Conservation (phyloP, 2,329 filamentous ascomycete species). For the Mycosphaerella sp. region DNA sequence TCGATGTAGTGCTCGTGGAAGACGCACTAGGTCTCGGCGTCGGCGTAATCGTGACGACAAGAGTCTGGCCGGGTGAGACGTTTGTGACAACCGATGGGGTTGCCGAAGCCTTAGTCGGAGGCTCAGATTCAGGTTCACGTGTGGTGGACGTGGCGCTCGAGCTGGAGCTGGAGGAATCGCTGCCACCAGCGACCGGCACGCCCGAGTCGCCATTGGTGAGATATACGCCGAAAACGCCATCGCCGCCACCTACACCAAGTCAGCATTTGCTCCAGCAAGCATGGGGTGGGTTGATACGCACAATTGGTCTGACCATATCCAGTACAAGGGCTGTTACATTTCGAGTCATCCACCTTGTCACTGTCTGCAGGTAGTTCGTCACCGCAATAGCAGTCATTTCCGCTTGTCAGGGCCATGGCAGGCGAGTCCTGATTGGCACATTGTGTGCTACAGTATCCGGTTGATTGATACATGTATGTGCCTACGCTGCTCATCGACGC, state of each 20-base stretch:
- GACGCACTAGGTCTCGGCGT: constrained; percentile 35
- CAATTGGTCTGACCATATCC: constrained; percentile 13
- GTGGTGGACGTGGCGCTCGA: too few species aligned
- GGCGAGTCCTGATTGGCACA: constrained; percentile 45
- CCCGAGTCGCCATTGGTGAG: constrained; percentile 35
- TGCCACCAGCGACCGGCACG: background rate
- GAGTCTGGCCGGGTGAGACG: constrained; percentile 31
- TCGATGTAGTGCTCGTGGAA: constrained; percentile 41
- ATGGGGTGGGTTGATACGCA: constrained; percentile 5
- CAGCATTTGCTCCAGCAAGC: constrained; percentile 1
- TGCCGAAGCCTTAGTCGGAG: constrained; percentile 15
- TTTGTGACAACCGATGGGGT: constrained; percentile 28
- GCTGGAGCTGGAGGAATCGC: constrained; percentile 1
- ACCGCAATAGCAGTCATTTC: constrained; percentile 69
- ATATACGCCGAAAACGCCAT: constrained; percentile 46
- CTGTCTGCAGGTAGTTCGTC: constrained; percentile 57
- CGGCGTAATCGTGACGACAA: constrained; percentile 31
- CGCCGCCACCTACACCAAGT: constrained; percentile 50
- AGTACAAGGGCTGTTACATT: constrained; percentile 59
- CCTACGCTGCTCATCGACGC: constrained; percentile 44
- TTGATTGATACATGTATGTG: constrained; percentile 47
- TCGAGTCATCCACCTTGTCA: constrained; percentile 49
- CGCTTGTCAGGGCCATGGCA: constrained; percentile 60
- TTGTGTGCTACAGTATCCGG: constrained; percentile 49
- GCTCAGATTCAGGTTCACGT: constrained; percentile 7